phyloP scores from a whole-genome alignment of 148 eudicot genomes.

The Euryodendron excelsum region DNA sequence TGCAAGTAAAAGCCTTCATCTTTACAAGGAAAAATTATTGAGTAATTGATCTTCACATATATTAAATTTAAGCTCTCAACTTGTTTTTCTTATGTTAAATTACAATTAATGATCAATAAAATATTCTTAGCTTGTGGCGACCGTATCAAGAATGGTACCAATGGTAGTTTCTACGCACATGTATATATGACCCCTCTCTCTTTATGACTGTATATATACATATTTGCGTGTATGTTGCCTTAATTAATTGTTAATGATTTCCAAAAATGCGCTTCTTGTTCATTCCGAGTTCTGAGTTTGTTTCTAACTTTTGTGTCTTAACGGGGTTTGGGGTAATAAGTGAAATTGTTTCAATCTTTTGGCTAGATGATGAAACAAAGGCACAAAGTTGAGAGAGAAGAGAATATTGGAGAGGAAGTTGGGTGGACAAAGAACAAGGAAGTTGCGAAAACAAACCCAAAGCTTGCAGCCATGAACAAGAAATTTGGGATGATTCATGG shows the following conservation, averaged over 20 bases:
- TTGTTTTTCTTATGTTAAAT: too few relatives aligned
- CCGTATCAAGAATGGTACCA: background rate
- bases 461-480: constrained; percentile 93
- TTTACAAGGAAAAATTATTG: too few relatives aligned
- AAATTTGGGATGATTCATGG: constrained; percentile 97
- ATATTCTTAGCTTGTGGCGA: background rate
- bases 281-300: background rate
- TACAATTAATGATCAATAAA: background rate
- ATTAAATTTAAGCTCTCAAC: too few relatives aligned
- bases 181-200: background rate
- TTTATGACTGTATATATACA: too few relatives aligned
- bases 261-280: background rate
- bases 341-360: constrained; percentile 16
- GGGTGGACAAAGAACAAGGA: constrained; percentile 95
- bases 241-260: background rate
- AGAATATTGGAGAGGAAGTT: constrained; percentile 86
- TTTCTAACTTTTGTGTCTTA: background rate
- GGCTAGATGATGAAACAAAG: constrained; percentile 93
- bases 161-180: background rate
- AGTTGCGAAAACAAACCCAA: constrained; percentile 75
- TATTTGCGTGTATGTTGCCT: background rate
- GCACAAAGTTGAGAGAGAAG: constrained; percentile 94
- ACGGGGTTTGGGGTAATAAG: constrained; percentile 2
- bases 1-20: too few relatives aligned
- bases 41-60: too few relatives aligned